Conservation (phyloP, 176 grass and related monocot species). For the Cenchrus purpureus region DNA sequence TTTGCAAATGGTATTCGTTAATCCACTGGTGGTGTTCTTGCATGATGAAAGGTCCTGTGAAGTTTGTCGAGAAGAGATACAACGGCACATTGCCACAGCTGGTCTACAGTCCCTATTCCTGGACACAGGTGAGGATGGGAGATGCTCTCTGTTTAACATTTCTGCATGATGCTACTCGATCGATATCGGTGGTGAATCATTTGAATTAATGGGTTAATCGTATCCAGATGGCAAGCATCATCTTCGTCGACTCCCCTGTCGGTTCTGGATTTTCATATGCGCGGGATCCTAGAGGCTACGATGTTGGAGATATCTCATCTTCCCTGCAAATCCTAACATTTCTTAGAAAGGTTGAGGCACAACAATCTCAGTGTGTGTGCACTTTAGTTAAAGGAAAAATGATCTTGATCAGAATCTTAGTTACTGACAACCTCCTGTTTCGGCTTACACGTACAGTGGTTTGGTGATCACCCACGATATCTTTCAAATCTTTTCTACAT, state of each 20-base stretch:
- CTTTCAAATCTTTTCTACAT: constrained; percentile 63
- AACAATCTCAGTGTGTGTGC: not conserved
- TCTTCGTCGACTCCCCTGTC: constrained; percentile 70
- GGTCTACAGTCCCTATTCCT: constrained; percentile 40
- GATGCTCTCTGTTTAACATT: not conserved
- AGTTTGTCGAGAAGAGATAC: constrained; percentile 38
- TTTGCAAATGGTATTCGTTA: too few relatives aligned
- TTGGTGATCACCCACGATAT: constrained; percentile 46
- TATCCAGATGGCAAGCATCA: constrained; percentile 46
- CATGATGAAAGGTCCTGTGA: constrained; percentile 36
- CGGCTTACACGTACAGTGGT: constrained; percentile 49
- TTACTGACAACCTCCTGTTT: not conserved
- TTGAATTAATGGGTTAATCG: not conserved
- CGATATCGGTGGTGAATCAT: not conserved
- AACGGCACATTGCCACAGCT: constrained; percentile 43
- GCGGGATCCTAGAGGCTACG: constrained; percentile 37
- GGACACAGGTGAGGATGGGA: not conserved
- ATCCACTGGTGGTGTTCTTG: too few relatives aligned
- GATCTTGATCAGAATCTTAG: not conserved
- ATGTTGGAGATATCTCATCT: constrained; percentile 44
- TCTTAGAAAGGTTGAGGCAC: constrained; percentile 50
- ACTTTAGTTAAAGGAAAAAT: not conserved
- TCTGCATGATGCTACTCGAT: not conserved
- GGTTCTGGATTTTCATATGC: constrained; percentile 69
- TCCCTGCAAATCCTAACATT: constrained; percentile 54